Percentiles rank a stretch among this genome's conserved stretches.
Conservation (phyloP, 2,329 filamentous ascomycete genomes). For the Daldinia eschscholtzii region DNA sequence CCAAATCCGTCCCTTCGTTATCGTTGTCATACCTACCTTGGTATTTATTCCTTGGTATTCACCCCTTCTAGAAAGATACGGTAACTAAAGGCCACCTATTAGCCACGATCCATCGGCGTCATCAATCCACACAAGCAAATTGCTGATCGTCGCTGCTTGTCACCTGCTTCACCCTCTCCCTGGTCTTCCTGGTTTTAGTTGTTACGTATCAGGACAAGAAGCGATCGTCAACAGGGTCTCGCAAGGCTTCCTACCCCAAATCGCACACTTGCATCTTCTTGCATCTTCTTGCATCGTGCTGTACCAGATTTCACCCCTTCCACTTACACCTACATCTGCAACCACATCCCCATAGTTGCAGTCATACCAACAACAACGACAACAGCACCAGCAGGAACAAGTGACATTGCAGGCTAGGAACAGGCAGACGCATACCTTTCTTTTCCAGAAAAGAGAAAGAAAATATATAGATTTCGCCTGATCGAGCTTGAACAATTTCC, state of each 20-base stretch:
- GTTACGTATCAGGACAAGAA: slow-evolving; percentile 33
- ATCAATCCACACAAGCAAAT: slow-evolving; percentile 27
- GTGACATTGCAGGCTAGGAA: slow-evolving; percentile 2
- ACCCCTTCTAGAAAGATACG: slow-evolving; percentile 19
- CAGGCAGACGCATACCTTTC: slow-evolving; percentile 23
- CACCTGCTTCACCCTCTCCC: slow-evolving; percentile 31
- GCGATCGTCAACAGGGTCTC: slow-evolving; percentile 38
- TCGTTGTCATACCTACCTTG: slow-evolving; percentile 14
- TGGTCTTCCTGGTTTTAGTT: slow-evolving; percentile 12
- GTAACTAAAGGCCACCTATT: slow-evolving; percentile 19
- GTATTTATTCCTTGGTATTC: background rate
- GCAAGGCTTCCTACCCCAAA: slow-evolving; percentile 30
- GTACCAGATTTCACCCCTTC: slow-evolving; percentile 23
- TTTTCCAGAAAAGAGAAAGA: slow-evolving; percentile 21
- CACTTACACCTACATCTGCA: slow-evolving; percentile 27
- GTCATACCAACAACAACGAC: slow-evolving; percentile 12
- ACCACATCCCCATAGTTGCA: slow-evolving; percentile 24
- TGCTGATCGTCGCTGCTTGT: slow-evolving; percentile 38
- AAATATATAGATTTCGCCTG: slow-evolving; percentile 16
- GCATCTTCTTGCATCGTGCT: slow-evolving; percentile 42
- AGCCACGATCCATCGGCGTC: slow-evolving; percentile 35
- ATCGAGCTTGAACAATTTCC: slow-evolving; percentile 35
- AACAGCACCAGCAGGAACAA: slow-evolving; percentile 1
- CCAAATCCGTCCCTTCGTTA: slow-evolving; percentile 19
- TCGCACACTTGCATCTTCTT: slow-evolving; percentile 38